Evolutionary conservation across 192 early-diverging fungal species (phyloP), one percentile per base, ranked within the genome.

Genomic region (Podila horticola): DNA sequence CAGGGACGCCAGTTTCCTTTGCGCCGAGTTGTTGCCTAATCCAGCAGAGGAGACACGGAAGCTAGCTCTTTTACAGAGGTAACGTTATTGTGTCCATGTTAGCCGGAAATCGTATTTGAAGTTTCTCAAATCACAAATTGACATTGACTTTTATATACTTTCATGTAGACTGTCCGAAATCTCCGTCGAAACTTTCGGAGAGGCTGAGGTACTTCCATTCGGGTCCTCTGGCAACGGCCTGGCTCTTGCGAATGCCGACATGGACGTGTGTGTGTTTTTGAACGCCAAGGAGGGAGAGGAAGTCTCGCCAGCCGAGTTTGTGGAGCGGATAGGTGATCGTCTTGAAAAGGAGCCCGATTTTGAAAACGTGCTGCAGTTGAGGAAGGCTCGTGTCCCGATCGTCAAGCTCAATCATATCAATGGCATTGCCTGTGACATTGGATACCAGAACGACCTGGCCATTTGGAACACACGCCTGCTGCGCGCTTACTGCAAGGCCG

Each of bases 381-480:
- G 65, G 12, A 69, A 69, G 19, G 75, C 75, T 1, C 76, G 76
- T 8, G 76, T 79, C 34, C 76, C 76, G 10, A 79, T 79, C 29
- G 76, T 79, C n/a, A 79, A 79, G 45, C 61, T 79, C 50, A 72
- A 79, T 36, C 76, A 79, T 64, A 48, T 79, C 30, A 79, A 72
- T 28, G 72, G 72, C 12, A 67, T 86, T 28, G 66, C 67, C 1
- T 83, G 82, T 33, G 82, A 86, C 61, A 83, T 86, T 58, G 83
- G 77, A 17, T 74, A 75, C 31, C 73, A 82, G 66, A 84, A 84
- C 26, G 60, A 69, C 15, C 50, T 84, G 5, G 85, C 77, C 24
- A 82, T 86, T 15, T 75, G 83, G 74, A 86, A 86, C 22, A 81
- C 85, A 49, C 67, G 67, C 1, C 49, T 86, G 13, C n/a, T 84